A percentile compares a stretch with the other conserved stretches of the same genome.
phyloP scores from a whole-genome alignment of 441 rosid species.

The Corymbia calophylla region DNA sequence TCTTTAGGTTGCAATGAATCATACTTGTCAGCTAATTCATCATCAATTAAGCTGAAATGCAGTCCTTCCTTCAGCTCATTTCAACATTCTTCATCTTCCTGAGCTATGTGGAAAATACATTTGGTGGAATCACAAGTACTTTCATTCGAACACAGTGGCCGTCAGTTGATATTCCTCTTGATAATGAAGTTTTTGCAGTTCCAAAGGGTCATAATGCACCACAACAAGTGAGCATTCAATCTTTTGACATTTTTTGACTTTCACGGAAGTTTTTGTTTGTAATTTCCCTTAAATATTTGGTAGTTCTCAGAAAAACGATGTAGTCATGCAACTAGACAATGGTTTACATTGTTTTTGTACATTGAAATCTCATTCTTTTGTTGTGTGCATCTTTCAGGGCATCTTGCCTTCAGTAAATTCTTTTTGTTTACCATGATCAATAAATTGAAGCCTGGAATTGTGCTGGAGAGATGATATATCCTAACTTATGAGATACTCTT shows the following conservation, averaged over 20 bases:
- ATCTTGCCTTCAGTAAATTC: not conserved
- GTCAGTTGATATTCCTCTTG: slow-evolving; percentile 54
- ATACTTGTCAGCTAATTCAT: slow-evolving; percentile 12
- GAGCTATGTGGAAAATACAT: slow-evolving; percentile 23
- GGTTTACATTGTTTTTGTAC: not conserved
- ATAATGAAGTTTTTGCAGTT: slow-evolving; percentile 42
- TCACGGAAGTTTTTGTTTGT: not conserved
- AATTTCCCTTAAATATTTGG: not conserved
- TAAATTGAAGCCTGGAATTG: not conserved
- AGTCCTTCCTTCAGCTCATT: slow-evolving; percentile 14
- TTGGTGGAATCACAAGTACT: slow-evolving; percentile 43
- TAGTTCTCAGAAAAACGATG: not conserved
- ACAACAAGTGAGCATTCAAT: slow-evolving; percentile 33
- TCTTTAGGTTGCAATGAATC: slow-evolving; percentile 7
- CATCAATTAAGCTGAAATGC: slow-evolving; percentile 18
- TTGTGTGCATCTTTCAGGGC: not conserved
- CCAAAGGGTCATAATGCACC: slow-evolving; percentile 69
- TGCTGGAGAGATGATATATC: not conserved
- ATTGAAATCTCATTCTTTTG: not conserved
- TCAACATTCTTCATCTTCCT: slow-evolving; percentile 24
- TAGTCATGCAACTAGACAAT: not conserved
- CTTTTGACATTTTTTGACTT: not conserved
- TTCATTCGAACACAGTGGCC: slow-evolving; percentile 59
- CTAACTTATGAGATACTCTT: not conserved
- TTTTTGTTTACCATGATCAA: not conserved